Evolutionary conservation across 2,329 filamentous ascomycete genomes (phyloP).

Genomic region (Ophiocordyceps unilateralis): DNA sequence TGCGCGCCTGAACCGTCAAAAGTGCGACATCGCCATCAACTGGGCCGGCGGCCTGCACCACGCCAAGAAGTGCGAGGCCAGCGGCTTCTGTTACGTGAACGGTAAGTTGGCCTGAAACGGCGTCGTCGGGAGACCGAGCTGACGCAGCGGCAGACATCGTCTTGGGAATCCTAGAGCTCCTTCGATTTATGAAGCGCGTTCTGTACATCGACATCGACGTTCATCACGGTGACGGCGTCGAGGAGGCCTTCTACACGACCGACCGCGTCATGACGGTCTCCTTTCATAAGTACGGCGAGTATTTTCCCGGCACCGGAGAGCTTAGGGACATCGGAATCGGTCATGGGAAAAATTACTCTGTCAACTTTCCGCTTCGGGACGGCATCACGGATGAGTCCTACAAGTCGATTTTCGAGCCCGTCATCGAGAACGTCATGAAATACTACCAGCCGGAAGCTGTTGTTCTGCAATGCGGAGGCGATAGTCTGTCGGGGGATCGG

Average conservation of each 20-base stretch:
- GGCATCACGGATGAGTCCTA: conserved; percentile 85
- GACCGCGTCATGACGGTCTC: conserved; percentile 86
- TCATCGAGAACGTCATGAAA: conserved; percentile 72
- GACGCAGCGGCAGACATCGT: conserved; percentile 56
- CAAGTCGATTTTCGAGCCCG: conserved; percentile 78
- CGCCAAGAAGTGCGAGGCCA: conserved; percentile 91
- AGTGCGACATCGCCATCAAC: conserved; percentile 94
- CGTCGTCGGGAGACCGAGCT: not conserved
- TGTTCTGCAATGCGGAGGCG: conserved; percentile 88
- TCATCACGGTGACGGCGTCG: conserved; percentile 83
- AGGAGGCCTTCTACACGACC: conserved; percentile 85
- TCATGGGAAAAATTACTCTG: conserved; percentile 71
- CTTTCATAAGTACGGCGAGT: conserved; percentile 94
- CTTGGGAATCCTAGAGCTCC: conserved; percentile 78
- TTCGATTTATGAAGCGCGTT: conserved; percentile 84
- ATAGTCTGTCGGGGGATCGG: conserved; percentile 84
- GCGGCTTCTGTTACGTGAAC: conserved; percentile 97
- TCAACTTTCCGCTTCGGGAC: conserved; percentile 84
- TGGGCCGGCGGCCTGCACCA: conserved; percentile 97
- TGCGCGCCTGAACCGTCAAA: conserved; percentile 71
- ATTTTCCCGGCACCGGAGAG: conserved; percentile 84
- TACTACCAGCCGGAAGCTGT: conserved; percentile 84
- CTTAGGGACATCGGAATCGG: conserved; percentile 77
- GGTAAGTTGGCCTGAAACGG: conserved; percentile 31
- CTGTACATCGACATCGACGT: conserved; percentile 96